A percentile compares a stretch with the other conserved stretches of the same genome.
phyloP scores from a whole-genome alignment of 371 early-diverging fungal genomes.

The Actinomucor elegans region DNA sequence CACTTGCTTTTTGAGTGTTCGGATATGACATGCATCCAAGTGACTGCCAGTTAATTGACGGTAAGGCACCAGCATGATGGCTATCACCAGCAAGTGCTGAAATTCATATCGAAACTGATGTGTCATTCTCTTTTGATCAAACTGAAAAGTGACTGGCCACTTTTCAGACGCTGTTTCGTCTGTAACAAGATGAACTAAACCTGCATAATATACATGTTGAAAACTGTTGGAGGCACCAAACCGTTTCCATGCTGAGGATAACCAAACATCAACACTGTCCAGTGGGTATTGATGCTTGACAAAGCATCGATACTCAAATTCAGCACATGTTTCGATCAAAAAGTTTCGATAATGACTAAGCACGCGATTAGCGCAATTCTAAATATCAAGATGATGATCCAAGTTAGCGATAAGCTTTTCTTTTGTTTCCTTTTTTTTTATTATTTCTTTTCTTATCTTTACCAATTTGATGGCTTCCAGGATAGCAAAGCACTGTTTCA shows the following conservation, averaged over 20 bases:
- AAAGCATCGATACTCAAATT: conserved; percentile 69
- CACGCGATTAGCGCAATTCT: conserved; percentile 20
- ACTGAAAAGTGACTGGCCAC: conserved; percentile 54
- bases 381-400: no score
- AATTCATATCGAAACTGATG: conserved; percentile 65
- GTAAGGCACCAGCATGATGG: conserved; percentile 61
- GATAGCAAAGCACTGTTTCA: conserved; percentile 65
- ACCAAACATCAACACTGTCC: conserved; percentile 15
- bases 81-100: conserved; percentile 65
- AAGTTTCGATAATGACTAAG: conserved; percentile 17
- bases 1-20: conserved; percentile 34
- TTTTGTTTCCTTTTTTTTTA: no score
- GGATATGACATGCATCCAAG: conserved; percentile 30
- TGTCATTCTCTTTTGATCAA: conserved; percentile 59
- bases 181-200: conserved; percentile 14
- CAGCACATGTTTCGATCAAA: conserved; percentile 19
- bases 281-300: no score
- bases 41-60: conserved; percentile 43
- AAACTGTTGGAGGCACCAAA: no score
- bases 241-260: conserved; percentile 17
- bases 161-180: conserved; percentile 5
- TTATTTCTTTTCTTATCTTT: conserved; percentile 17
- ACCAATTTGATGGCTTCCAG: conserved; percentile 75
- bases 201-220: conserved; percentile 9
- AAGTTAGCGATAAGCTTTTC: no score